Conservation (phyloP, 2,329 filamentous ascomycete genomes). For the Penicillium sp. region DNA sequence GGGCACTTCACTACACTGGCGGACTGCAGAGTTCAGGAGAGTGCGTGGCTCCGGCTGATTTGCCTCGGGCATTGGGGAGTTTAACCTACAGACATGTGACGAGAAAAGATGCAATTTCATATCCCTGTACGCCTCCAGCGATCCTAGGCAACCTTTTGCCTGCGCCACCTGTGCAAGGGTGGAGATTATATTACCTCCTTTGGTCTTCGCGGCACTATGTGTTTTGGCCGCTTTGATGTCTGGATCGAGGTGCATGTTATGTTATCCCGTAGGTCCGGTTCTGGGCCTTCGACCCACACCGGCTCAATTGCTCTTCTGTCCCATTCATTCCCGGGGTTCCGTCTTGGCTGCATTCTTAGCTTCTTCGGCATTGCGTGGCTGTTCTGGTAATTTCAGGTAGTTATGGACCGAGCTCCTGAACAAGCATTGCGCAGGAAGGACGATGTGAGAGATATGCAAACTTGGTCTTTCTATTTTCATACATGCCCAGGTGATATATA, state of each 20-base stretch:
- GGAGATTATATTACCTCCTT: not conserved
- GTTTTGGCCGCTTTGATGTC: not conserved
- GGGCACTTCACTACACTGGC: too few species aligned
- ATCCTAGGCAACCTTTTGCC: constrained; percentile 5
- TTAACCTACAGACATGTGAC: constrained; percentile 5
- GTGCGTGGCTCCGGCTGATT: constrained; percentile 14
- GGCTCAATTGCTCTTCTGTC: not conserved
- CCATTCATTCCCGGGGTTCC: too few species aligned
- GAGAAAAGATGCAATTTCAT: constrained; percentile 10
- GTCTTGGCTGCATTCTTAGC: not conserved
- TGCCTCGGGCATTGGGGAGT: constrained; percentile 4
- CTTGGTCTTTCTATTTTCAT: constrained; percentile 10
- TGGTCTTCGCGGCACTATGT: not conserved
- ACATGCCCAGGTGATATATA: constrained; percentile 9
- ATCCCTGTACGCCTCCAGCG: constrained; percentile 11
- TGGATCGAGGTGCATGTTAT: not conserved
- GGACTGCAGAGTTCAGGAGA: not conserved
- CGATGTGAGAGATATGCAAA: not conserved
- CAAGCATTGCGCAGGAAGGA: not conserved
- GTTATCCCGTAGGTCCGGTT: not conserved
- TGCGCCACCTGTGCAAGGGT: constrained; percentile 1
- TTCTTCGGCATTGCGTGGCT: not conserved
- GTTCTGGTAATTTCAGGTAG: not conserved
- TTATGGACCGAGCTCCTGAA: not conserved
- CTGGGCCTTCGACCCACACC: not conserved